Evolutionary conservation across 2,329 filamentous ascomycete genomes (phyloP).

Genomic region (Colletotrichum shisoi): DNA sequence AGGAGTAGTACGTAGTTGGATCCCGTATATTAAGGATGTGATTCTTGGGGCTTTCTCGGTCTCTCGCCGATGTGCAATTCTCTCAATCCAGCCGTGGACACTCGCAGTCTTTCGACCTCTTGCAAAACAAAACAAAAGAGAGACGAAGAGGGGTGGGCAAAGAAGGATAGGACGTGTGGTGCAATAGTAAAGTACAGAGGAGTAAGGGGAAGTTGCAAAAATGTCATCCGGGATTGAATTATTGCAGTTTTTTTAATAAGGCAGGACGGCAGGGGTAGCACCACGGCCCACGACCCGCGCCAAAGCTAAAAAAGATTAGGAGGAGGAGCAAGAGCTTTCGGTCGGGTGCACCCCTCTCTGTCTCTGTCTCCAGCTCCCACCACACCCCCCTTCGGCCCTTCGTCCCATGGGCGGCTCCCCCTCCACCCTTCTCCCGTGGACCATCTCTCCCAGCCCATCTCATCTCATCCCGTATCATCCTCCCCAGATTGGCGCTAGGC

Average conservation of each 20-base stretch:
- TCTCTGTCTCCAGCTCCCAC: background rate
- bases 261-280: conserved; percentile 39
- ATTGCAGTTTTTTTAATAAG: conserved; percentile 39
- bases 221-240: conserved; percentile 39
- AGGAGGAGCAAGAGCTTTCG: conserved; percentile 12
- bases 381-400: background rate
- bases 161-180: conserved; percentile 21
- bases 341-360: conserved; percentile 11
- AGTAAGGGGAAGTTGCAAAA: conserved; percentile 40
- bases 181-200: conserved; percentile 30
- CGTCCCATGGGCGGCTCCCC: background rate
- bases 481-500: conserved; percentile 38
- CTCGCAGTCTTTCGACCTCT: conserved; percentile 37
- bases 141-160: conserved; percentile 23
- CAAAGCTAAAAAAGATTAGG: conserved; percentile 32
- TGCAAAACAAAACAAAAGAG: conserved; percentile 13
- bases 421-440: conserved; percentile 3
- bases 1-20: background rate
- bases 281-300: conserved; percentile 24
- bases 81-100: conserved; percentile 29
- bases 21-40: conserved; percentile 21
- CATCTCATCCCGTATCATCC: conserved; percentile 14
- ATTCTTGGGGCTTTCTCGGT: background rate
- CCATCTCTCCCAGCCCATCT: conserved; percentile 7
- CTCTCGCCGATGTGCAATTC: conserved; percentile 18